Evolutionary conservation across 129 eudicot species (phyloP).

Genomic region (Artemisia annua): DNA sequence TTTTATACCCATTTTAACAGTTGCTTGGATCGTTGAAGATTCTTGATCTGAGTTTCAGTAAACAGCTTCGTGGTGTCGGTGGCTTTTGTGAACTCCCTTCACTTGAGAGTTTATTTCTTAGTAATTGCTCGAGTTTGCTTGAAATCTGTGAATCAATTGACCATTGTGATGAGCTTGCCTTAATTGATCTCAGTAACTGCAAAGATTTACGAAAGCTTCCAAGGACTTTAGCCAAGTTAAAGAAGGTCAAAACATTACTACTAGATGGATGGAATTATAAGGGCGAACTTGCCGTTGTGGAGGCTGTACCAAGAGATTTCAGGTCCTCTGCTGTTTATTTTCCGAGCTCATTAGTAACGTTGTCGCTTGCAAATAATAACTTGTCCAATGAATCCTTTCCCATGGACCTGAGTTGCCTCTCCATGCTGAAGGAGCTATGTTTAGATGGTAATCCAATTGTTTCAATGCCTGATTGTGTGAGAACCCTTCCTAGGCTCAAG

Average conservation of each 20-base stretch:
- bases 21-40: neutral
- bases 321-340: neutral
- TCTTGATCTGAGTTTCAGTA: neutral
- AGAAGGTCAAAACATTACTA: neutral
- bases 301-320: neutral
- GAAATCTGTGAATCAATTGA: conserved; percentile 4
- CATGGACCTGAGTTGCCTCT: neutral
- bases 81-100: neutral
- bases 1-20: neutral
- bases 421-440: conserved; percentile 3
- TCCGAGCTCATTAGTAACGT: neutral
- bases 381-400: conserved; percentile 11
- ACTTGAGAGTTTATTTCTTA: neutral
- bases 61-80: neutral
- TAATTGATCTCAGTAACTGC: neutral
- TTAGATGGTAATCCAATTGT: conserved; percentile 9
- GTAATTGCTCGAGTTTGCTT: neutral
- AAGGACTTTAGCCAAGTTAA: neutral
- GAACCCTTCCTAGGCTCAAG: no score
- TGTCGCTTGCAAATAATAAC: conserved; percentile 3
- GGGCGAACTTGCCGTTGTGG: neutral
- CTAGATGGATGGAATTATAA: neutral
- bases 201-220: neutral
- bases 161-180: neutral
- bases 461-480: no score